Evolutionary conservation across 352 stramenopile species (phyloP).

Genomic region (Globisporangium abappressorium): DNA sequence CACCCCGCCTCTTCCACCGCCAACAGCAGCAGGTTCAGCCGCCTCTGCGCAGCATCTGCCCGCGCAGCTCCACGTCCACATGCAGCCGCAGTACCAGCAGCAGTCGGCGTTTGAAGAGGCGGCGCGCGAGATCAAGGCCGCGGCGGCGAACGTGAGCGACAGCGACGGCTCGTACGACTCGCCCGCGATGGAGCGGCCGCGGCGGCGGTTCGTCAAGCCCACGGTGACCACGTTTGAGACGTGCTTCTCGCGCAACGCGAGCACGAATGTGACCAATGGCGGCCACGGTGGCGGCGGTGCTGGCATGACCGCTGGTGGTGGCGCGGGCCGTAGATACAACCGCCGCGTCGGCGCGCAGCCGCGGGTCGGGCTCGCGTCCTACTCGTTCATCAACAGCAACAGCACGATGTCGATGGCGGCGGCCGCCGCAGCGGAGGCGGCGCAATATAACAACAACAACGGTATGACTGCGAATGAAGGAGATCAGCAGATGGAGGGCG

Average conservation of each 20-base stretch:
- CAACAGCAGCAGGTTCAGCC: neutral
- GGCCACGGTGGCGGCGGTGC: neutral
- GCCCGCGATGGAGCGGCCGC: constrained; percentile 13
- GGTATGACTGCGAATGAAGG: neutral
- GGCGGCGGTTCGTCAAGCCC: constrained; percentile 51
- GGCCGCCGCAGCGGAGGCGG: neutral
- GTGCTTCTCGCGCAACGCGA: constrained; percentile 37
- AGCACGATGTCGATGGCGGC: constrained; percentile 10
- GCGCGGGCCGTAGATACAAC: constrained; percentile 7
- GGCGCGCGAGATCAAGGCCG: neutral
- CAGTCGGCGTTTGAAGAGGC: neutral
- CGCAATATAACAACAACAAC: neutral
- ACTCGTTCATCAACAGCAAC: constrained; percentile 18
- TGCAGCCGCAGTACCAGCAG: constrained; percentile 1
- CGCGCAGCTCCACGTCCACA: neutral
- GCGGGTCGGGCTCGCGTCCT: constrained; percentile 15
- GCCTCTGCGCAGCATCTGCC: neutral
- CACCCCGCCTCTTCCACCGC: neutral
- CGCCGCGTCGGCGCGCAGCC: constrained; percentile 2
- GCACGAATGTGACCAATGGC: neutral
- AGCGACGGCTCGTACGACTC: neutral
- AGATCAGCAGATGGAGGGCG: neutral
- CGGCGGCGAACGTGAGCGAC: neutral
- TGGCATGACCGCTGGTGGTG: neutral
- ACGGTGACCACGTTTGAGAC: constrained; percentile 43